Evolutionary conservation across 2,329 filamentous ascomycete species (phyloP).

Genomic region (Talaromyces marneffei): DNA sequence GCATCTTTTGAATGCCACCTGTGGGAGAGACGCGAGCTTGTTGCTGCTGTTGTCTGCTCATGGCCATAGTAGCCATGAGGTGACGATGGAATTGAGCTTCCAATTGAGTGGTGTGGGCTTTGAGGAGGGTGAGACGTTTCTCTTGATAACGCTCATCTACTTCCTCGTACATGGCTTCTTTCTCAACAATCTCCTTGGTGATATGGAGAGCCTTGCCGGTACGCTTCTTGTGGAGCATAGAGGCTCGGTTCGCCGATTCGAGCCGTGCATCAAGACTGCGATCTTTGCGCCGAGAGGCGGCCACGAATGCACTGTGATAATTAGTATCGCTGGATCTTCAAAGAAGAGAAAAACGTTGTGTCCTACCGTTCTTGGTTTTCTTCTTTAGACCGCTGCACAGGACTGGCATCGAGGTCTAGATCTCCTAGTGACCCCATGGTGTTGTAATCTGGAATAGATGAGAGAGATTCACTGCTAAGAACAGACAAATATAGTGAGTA

Average conservation of each 20-base stretch:
- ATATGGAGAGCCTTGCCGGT: slow-evolving; percentile 78
- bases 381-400: slow-evolving; percentile 34
- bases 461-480: neutral
- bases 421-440: slow-evolving; percentile 9
- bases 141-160: slow-evolving; percentile 67
- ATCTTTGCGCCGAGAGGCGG: slow-evolving; percentile 79
- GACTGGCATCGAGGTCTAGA: slow-evolving; percentile 22
- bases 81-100: slow-evolving; percentile 34
- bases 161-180: slow-evolving; percentile 95
- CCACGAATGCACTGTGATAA: slow-evolving; percentile 70
- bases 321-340: slow-evolving; percentile 13
- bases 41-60: slow-evolving; percentile 8
- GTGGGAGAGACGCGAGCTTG: slow-evolving; percentile 24
- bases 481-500: neutral
- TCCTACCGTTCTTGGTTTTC: slow-evolving; percentile 44
- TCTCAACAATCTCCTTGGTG: slow-evolving; percentile 77
- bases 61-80: slow-evolving; percentile 30
- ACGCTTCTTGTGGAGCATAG: slow-evolving; percentile 82
- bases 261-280: slow-evolving; percentile 80
- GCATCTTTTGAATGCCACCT: slow-evolving; percentile 30
- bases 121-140: slow-evolving; percentile 35
- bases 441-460: neutral
- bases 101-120: slow-evolving; percentile 34
- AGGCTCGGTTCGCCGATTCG: slow-evolving; percentile 79
- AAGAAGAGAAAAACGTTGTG: neutral